These are phyloP conservation scores for Atkinsonella hypoxylon DNA, from an alignment of 2,329 filamentous ascomycete genomes.

Conservation along the genomic window DNA sequence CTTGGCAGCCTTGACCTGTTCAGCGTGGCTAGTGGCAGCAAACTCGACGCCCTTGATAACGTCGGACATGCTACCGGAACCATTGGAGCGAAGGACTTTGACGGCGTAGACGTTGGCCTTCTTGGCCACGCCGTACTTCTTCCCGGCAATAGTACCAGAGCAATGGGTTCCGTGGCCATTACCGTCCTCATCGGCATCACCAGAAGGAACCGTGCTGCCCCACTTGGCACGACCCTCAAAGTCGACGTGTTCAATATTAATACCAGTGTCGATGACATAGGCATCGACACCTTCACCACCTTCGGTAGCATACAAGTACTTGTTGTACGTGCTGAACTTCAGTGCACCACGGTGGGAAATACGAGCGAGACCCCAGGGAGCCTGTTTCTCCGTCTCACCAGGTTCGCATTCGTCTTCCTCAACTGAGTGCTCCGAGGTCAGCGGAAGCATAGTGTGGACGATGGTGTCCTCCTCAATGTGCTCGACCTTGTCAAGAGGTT, in stretches of 20 bases:
- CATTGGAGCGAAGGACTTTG: conserved; percentile 96
- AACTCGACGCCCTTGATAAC: conserved; percentile 98
- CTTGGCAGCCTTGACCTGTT: conserved; percentile 69
- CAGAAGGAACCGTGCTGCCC: conserved; percentile 88
- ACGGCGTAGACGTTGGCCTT: conserved; percentile 94
- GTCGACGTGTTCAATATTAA: conserved; percentile 87
- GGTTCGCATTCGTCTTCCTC: conserved; percentile 30
- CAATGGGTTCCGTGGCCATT: conserved; percentile 99
- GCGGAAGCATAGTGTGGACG: conserved; percentile 64
- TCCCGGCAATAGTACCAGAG: conserved; percentile 93
- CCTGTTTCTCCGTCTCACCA: conserved; percentile 68
- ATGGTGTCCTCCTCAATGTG: conserved; percentile 92
- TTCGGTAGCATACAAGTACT: conserved; percentile 84
- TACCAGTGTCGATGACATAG: conserved; percentile 97
- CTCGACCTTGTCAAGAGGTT: conserved; percentile 55
- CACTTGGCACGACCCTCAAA: conserved; percentile 92
- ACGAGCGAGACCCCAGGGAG: conserved; percentile 97
- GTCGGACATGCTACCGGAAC: conserved; percentile 96
- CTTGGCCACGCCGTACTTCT: conserved; percentile 99
- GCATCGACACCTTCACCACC: conserved; percentile 97
- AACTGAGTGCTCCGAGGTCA: conserved; percentile 26
- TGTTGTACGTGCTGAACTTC: conserved; percentile 90
- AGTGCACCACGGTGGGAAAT: conserved; percentile 87
- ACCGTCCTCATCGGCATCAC: conserved; percentile 81
- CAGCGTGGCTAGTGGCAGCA: conserved; percentile 68